Conservation (phyloP, 345 rosid species). For the Erysimum cheiranthoides region DNA sequence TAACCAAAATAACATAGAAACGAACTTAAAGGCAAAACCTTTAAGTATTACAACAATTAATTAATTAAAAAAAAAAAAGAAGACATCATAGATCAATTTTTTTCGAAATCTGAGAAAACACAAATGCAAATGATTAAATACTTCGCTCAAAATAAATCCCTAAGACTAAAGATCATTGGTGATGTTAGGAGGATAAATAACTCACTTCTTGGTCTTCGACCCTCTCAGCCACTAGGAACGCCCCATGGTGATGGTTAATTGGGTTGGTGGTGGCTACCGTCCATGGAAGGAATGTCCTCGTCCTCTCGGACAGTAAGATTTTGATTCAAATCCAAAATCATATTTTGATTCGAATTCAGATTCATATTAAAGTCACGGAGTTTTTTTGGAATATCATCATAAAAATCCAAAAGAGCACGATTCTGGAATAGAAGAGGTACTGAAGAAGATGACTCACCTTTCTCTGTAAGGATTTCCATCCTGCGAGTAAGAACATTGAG, state of each 20-base stretch:
- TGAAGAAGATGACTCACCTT: neutral
- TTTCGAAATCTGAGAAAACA: neutral
- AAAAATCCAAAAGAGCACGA: too few relatives aligned
- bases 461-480: neutral
- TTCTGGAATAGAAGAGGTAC: too few relatives aligned
- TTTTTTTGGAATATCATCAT: too few relatives aligned
- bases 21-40: neutral
- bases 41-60: neutral
- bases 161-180: neutral
- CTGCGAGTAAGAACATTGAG: neutral
- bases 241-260: neutral
- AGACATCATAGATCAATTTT: neutral
- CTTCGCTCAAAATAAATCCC: neutral
- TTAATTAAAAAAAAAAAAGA: too few relatives aligned
- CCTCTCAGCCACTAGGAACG: too few relatives aligned
- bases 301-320: neutral
- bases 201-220: too few relatives aligned
- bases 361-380: too few relatives aligned
- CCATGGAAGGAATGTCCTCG: neutral
- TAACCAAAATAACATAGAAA: too few relatives aligned
- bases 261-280: neutral
- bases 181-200: too few relatives aligned
- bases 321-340: neutral
- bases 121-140: neutral
- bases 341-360: too few relatives aligned